Conservation (phyloP, 768 basidiomycete species). For the Lyophyllum shimeji region DNA sequence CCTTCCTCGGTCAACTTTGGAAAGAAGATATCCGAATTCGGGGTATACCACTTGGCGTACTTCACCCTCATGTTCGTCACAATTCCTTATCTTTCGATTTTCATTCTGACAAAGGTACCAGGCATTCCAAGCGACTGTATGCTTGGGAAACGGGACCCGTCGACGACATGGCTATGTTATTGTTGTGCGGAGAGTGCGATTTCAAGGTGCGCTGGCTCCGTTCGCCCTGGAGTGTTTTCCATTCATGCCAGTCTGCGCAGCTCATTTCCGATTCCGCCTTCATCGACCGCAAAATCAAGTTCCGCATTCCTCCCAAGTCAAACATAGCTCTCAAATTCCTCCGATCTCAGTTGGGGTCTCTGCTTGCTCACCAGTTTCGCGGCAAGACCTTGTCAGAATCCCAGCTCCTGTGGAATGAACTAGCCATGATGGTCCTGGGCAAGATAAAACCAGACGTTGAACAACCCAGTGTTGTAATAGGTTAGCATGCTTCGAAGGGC, state of each 20-base stretch:
- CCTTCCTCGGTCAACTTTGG: conserved; percentile 92
- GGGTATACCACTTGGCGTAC: conserved; percentile 72
- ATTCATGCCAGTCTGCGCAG: conserved; percentile 36
- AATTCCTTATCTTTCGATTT: not conserved
- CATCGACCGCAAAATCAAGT: conserved; percentile 86
- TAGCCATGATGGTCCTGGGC: conserved; percentile 63
- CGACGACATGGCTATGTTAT: conserved; percentile 76
- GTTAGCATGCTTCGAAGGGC: not conserved
- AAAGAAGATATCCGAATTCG: conserved; percentile 65
- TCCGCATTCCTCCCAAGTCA: conserved; percentile 65
- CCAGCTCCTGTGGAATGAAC: conserved; percentile 72
- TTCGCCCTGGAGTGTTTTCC: not conserved
- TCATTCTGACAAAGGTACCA: conserved; percentile 28
- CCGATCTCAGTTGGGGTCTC: conserved; percentile 56
- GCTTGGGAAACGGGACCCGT: conserved; percentile 92
- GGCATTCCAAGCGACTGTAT: conserved; percentile 93
- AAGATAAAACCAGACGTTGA: conserved; percentile 43
- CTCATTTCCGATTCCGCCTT: conserved; percentile 65
- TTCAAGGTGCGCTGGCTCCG: conserved; percentile 54
- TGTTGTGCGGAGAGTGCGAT: conserved; percentile 90
- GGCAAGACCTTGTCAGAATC: conserved; percentile 55
- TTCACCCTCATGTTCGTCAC: conserved; percentile 81
- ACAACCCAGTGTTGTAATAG: not conserved
- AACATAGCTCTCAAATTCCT: conserved; percentile 80
- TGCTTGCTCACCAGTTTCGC: conserved; percentile 68